Conservation (phyloP, 1,139 yeast genomes). For the Debaryomycetaceae sp. region DNA sequence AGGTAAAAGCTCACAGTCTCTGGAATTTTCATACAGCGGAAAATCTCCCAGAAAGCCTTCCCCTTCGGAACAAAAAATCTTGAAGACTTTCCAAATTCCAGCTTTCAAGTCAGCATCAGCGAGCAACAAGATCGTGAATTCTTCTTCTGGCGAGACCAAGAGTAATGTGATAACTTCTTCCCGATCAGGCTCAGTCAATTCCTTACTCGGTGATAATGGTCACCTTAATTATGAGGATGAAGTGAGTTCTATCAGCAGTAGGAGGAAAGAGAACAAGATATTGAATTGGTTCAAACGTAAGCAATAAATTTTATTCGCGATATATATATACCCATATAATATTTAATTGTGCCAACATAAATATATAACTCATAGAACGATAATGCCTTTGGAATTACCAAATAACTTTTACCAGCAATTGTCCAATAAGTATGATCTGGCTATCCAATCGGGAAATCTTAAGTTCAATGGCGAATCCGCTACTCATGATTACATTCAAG, state of each 20-base stretch:
- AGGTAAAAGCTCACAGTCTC: background rate
- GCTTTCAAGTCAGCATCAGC: conserved; percentile 1
- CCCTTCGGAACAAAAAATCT: background rate
- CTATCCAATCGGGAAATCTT: conserved; percentile 21
- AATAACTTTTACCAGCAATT: conserved; percentile 22
- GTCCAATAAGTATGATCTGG: conserved; percentile 24
- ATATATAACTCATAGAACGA: background rate
- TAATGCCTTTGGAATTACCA: conserved; percentile 24
- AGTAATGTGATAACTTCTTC: background rate
- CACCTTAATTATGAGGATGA: background rate
- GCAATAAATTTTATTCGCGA: conserved; percentile 2
- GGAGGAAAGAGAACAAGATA: conserved; percentile 13
- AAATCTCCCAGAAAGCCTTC: background rate
- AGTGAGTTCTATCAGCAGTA: conserved; percentile 2
- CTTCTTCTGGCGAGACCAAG: background rate
- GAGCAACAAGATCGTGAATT: background rate
- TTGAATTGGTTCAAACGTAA: conserved; percentile 16
- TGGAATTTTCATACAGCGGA: background rate
- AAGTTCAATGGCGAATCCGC: conserved; percentile 32
- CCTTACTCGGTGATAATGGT: background rate
- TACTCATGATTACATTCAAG: conserved; percentile 16
- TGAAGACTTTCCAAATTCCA: background rate
- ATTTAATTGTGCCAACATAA: background rate
- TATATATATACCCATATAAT: background rate
- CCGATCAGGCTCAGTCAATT: background rate